These are phyloP conservation scores for Streptanthus diversifolius DNA, from an alignment of 345 rosid genomes.

Conservation along the genomic window DNA sequence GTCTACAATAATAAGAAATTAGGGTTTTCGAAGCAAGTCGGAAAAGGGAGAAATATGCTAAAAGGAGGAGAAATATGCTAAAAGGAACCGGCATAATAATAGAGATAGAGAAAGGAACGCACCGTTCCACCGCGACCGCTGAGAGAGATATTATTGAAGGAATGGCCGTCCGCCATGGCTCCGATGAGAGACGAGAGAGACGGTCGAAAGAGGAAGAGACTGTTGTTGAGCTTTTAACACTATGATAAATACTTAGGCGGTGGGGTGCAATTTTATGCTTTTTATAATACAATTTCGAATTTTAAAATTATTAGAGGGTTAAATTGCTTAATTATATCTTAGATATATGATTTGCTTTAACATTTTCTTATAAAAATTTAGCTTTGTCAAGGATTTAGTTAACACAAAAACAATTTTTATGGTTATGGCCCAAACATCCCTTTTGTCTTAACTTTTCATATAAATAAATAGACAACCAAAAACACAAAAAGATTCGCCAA, in stretches of 20 bases:
- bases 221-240: not conserved
- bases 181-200: conserved; percentile 5
- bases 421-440: not conserved
- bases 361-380: no score
- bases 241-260: not conserved
- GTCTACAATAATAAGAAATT: not conserved
- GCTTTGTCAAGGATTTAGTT: not conserved
- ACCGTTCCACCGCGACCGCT: conserved; percentile 90
- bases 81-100: not conserved
- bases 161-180: conserved; percentile 71
- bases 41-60: not conserved
- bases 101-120: not conserved
- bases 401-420: not conserved
- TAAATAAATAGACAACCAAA: not conserved
- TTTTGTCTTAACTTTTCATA: not conserved
- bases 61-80: not conserved
- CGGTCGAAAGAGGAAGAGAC: not conserved
- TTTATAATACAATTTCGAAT: not conserved
- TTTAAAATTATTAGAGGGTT: not conserved
- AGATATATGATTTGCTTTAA: no score
- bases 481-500: not conserved
- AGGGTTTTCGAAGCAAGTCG: conserved; percentile 14
- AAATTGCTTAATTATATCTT: no score
- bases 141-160: conserved; percentile 74
- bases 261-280: not conserved